Evolutionary conservation across 2,329 filamentous ascomycete species (phyloP).

Genomic region (Pseudogymnoascus sp.): DNA sequence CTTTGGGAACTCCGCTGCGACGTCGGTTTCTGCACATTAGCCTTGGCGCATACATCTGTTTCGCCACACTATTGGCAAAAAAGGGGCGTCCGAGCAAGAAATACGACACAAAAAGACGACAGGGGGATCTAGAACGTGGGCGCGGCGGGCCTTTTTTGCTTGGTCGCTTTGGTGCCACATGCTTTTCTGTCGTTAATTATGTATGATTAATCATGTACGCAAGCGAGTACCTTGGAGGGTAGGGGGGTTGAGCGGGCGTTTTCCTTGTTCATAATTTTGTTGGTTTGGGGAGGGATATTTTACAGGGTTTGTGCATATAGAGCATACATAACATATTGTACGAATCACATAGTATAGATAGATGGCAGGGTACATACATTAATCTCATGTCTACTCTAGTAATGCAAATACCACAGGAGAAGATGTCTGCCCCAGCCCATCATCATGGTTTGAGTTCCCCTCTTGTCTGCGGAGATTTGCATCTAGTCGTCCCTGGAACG

Average conservation of each 20-base stretch:
- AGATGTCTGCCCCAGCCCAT: background rate
- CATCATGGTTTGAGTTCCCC: background rate
- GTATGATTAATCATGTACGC: background rate
- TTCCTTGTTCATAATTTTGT: background rate
- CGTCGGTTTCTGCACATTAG: background rate
- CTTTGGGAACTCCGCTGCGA: conserved; percentile 10
- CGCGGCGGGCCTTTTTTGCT: background rate
- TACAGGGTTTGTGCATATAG: background rate
- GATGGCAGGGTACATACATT: background rate
- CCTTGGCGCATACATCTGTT: background rate
- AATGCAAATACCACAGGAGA: background rate
- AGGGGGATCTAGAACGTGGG: background rate
- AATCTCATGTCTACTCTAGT: background rate
- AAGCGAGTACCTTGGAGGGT: background rate
- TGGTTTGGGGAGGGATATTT: background rate
- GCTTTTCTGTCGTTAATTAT: background rate
- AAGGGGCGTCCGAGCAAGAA: background rate
- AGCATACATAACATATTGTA: background rate
- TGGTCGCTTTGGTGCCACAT: background rate
- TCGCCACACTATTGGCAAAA: background rate
- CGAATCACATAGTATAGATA: background rate
- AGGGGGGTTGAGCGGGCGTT: background rate
- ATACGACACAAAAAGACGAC: background rate
- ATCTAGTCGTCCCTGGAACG: background rate
- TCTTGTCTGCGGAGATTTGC: background rate